Evolutionary conservation across 2,329 filamentous ascomycete genomes (phyloP).

Genomic region (Pezicula rhizophila): DNA sequence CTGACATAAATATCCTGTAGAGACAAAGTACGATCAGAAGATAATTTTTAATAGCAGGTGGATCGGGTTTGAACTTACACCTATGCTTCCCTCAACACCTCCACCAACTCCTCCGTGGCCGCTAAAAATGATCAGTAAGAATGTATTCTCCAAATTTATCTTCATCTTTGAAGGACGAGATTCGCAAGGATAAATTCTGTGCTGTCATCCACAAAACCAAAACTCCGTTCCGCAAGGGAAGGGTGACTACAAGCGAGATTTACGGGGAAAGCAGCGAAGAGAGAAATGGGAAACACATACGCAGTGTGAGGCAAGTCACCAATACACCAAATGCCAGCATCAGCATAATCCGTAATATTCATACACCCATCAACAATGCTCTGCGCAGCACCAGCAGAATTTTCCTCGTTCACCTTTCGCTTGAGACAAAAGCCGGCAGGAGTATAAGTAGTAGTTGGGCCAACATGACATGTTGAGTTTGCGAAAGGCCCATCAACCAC

Average conservation of each 20-base stretch:
- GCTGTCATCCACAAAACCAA: too few species aligned
- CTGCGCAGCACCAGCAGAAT: not conserved
- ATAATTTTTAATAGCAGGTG: not conserved
- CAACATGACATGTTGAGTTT: not conserved
- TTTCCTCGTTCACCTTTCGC: not conserved
- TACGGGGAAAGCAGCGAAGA: not conserved
- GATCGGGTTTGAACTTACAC: not conserved
- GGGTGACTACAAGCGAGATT: too few species aligned
- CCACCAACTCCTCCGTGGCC: not conserved
- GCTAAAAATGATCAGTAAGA: not conserved
- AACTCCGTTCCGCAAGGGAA: too few species aligned
- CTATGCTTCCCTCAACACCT: not conserved
- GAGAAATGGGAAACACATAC: not conserved
- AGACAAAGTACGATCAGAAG: not conserved
- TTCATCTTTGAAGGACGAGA: too few species aligned
- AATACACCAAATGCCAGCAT: not conserved
- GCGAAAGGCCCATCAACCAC: not conserved
- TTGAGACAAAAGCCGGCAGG: not conserved
- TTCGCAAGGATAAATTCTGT: too few species aligned
- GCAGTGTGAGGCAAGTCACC: not conserved
- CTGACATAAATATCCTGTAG: not conserved
- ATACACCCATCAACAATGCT: not conserved
- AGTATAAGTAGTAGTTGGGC: not conserved
- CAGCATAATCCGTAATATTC: not conserved
- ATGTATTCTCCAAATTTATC: not conserved